These are phyloP conservation scores for Candolleomyces efflorescens DNA, from an alignment of 768 basidiomycete genomes.

Conservation along the genomic window DNA sequence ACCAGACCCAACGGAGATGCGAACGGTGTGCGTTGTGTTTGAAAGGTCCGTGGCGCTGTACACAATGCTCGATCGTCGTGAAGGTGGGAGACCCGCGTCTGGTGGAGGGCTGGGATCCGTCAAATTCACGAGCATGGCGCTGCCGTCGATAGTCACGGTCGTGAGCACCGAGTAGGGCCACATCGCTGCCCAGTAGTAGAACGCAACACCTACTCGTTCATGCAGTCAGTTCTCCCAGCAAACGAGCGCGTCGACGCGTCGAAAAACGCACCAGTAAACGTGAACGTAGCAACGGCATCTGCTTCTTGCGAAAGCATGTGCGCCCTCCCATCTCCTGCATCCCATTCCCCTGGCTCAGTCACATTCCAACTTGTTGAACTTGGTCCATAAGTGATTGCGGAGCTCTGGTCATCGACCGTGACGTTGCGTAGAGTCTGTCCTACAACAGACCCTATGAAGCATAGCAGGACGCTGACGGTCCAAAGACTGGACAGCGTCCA, in stretches of 20 bases:
- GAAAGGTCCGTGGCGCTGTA: not conserved
- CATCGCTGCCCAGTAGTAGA: conserved; percentile 1
- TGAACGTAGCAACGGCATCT: not conserved
- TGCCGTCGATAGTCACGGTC: not conserved
- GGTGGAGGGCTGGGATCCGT: not conserved
- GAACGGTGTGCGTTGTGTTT: not conserved
- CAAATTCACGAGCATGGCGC: not conserved
- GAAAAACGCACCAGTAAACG: not conserved
- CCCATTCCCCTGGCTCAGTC: conserved; percentile 1
- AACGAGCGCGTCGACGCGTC: not conserved
- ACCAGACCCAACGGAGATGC: not conserved
- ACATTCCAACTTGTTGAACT: not conserved
- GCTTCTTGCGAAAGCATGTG: not conserved
- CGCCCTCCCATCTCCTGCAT: not conserved
- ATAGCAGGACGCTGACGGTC: not conserved
- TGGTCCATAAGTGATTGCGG: not conserved
- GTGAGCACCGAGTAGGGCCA: not conserved
- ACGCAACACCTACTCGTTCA: not conserved
- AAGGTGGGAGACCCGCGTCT: not conserved
- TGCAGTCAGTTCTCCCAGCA: not conserved
- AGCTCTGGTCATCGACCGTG: not conserved
- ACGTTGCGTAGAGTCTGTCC: not conserved
- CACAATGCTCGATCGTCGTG: not conserved
- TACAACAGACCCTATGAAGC: not conserved
- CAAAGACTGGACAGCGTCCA: not conserved